Conservation (phyloP, 345 rosid species). For the Cardamine chenopodiifolia region DNA sequence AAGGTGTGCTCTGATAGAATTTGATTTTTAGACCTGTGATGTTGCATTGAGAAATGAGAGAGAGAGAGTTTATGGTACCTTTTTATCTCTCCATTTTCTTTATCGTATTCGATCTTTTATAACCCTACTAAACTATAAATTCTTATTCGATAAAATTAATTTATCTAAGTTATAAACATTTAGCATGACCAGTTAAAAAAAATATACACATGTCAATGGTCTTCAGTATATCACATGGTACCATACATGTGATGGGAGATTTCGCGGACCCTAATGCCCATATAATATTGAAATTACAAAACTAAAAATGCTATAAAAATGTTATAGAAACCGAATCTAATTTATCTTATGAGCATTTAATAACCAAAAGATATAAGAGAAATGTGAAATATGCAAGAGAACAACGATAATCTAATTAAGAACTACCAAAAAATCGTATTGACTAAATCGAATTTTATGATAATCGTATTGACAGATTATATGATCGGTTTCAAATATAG, state of each 20-base stretch:
- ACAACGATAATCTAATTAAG: too few species aligned
- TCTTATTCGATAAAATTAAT: neutral
- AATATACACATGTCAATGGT: neutral
- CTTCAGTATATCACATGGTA: conserved; percentile 33
- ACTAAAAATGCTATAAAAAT: neutral
- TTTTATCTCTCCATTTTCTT: neutral
- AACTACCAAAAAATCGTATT: too few species aligned
- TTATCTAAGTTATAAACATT: neutral
- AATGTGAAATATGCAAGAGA: too few species aligned
- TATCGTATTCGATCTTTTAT: neutral
- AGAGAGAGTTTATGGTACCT: neutral
- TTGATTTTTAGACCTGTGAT: neutral
- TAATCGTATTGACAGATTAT: too few species aligned
- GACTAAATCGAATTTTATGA: too few species aligned
- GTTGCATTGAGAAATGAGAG: neutral
- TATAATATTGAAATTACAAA: neutral
- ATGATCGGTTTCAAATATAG: too few species aligned
- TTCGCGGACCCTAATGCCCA: conserved; percentile 16
- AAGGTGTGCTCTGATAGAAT: too few species aligned
- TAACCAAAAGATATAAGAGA: neutral
- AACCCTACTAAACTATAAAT: neutral
- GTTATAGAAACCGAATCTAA: neutral
- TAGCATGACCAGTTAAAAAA: neutral
- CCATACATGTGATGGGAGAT: conserved; percentile 22
- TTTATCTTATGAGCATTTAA: neutral